Base-by-base conservation (phyloP, 2,329 filamentous ascomycete species). In the Dactylellina drechsleri region DNA sequence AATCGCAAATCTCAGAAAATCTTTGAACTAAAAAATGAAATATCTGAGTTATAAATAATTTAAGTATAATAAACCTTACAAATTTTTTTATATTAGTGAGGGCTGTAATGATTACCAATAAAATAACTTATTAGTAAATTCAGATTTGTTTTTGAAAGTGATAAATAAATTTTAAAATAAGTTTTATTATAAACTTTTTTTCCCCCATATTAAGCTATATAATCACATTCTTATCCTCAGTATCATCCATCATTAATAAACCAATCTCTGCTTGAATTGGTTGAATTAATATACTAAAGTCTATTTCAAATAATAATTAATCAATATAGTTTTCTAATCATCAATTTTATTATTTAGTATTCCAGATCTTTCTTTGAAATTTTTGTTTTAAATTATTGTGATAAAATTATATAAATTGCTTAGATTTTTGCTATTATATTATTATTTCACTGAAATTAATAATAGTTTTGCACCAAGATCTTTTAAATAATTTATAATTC, bases 191-290 rank as follows among this genome's bases (percentile, higher is more conserved):
- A 0, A 88, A 88, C 76, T 91, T 92, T 0, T 89, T 89, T 78
- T 90, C 86, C 0, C 90, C 90, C 89, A 91, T 92, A 76, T 90
- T 90, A 1, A 92, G 80, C 77, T 91, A 88, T 82, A 91, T 85
- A 0, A 88, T 85, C 0, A 84, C 80, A 77, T 89, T 90, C 0
- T 79, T 18, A 0, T 78, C 79, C 0, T 78, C 78, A 0, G 79
- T 77, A 0, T 85, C 84, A 0, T 78, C 60, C 2, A 84, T 85
- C 86, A 92, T 91, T 16, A 84, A 78, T 0, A 66, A 43, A 0
- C 89, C 87, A 59, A 92, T 87, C 0, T 85, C 79, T 1, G 85
- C 83, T 78, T 92, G 89, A 0, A 87, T 84, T 0, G 83, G 78
- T 0, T 91, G 85, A 4, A 92, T 88, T 6, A 88, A 78, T 1